A percentile compares a stretch with the other conserved stretches of the same genome.
phyloP scores from a whole-genome alignment of 2,329 filamentous ascomycete genomes.

The Pseudogymnoascus pannorum region DNA sequence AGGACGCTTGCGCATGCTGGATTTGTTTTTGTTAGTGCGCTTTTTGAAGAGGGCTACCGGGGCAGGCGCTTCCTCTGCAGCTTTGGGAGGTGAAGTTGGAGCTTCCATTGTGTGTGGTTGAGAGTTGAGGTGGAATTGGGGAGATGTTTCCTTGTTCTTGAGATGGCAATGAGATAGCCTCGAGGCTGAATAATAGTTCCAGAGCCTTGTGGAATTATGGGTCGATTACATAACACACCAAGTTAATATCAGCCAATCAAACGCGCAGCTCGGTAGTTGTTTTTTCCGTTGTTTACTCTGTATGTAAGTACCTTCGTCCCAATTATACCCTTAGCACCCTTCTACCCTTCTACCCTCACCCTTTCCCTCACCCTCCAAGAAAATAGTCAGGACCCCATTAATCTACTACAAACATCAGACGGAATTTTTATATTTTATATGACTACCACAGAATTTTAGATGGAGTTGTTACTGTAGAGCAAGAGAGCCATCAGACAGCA shows the following conservation, averaged over 20 bases:
- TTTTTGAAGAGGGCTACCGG: constrained; percentile 73
- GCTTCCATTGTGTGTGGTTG: constrained; percentile 1
- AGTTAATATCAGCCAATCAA: background rate
- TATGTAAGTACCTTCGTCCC: background rate
- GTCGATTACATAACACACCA: background rate
- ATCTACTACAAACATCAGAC: background rate
- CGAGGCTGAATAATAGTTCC: constrained; percentile 6
- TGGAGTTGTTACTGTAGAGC: background rate
- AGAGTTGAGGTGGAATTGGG: background rate
- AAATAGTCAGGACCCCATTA: background rate
- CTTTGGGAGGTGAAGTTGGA: constrained; percentile 21
- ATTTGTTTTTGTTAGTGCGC: constrained; percentile 66
- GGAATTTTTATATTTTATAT: background rate
- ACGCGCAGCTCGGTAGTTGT: background rate
- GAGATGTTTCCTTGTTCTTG: background rate
- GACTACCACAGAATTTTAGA: background rate
- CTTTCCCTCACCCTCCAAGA: background rate
- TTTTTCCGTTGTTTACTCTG: constrained; percentile 6
- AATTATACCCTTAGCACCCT: constrained; percentile 1
- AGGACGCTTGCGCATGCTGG: constrained; percentile 72
- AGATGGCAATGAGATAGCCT: background rate
- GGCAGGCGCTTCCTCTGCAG: constrained; percentile 54
- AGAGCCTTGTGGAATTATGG: constrained; percentile 1
- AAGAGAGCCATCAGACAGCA: background rate
- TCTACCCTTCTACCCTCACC: background rate